Evolutionary conservation across 495 filamentous ascomycete genomes (phyloP), one percentile per base, ranked within the genome.

Genomic region (Penicillium paxilli): DNA sequence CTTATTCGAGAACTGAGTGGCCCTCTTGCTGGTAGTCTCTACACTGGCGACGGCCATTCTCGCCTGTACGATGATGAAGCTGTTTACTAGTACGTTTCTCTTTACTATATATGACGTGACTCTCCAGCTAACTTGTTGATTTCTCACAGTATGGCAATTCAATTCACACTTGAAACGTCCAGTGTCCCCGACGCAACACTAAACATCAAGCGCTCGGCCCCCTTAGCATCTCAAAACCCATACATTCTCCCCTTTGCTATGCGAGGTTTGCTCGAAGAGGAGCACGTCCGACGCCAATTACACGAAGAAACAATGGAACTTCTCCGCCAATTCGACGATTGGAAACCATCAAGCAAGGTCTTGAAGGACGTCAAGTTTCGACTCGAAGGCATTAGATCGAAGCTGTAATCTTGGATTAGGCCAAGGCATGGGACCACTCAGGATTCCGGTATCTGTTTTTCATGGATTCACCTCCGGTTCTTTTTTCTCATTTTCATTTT

Each of bases 341-440:
- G 94, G 94, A 91, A 88, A 65, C 94, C 94, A 7, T 77, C 78
- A 0, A 94, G 81, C 9, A 98, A 98, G 74, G 87, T 87, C 26
- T 72, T 98, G 49, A 96, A 91, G 70, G 94, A 98, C 76, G 94
- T 98, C 28, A 96, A 94, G 66, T 98, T 95, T 67, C 81, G 94
- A 58, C 74, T 98, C 35, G 94, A 98, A 77, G 92, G 88, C 7
- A 92, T 98, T 41, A 78, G 90, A 58, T 92, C 88, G 5, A 95
- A 91, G 69, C 73, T 94, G 25, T 96, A 69, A n/a, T n/a, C n/a
- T n/a, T 23, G 16, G 30, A 20, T 25, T 40, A 5, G 24, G n/a
- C n/a, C n/a, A n/a, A n/a, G n/a, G n/a, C n/a, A n/a, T n/a, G n/a
- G n/a, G n/a, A n/a, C n/a, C n/a, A n/a, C n/a, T n/a, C n/a, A n/a